Evolutionary conservation across 2,329 filamentous ascomycete genomes (phyloP).

Genomic region (Diplocarpon mali): DNA sequence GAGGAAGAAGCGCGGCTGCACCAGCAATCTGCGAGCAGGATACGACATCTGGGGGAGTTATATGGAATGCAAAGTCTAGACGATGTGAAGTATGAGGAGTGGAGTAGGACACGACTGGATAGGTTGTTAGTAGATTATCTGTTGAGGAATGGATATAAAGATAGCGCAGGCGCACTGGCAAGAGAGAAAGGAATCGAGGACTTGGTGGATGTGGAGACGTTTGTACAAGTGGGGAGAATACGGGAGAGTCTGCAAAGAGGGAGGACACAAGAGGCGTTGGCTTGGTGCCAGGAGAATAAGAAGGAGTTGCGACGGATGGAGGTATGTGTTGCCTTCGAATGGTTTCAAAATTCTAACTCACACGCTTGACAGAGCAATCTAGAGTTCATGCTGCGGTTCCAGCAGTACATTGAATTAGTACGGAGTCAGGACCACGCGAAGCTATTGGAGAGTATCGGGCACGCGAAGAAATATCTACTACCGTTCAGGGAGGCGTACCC

Average conservation of each 20-base stretch:
- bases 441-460: slow-evolving; percentile 63
- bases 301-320: slow-evolving; percentile 82
- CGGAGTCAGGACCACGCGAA: slow-evolving; percentile 53
- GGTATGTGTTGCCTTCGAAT: slow-evolving; percentile 34
- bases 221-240: slow-evolving; percentile 70
- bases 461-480: slow-evolving; percentile 73
- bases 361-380: slow-evolving; percentile 52
- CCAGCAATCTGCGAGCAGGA: slow-evolving; percentile 61
- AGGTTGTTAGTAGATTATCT: slow-evolving; percentile 88
- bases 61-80: slow-evolving; percentile 70
- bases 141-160: slow-evolving; percentile 68
- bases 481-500: slow-evolving; percentile 59
- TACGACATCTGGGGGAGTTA: slow-evolving; percentile 71
- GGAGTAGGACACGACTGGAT: slow-evolving; percentile 74
- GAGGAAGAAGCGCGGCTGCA: slow-evolving; percentile 73
- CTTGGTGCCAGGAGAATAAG: slow-evolving; percentile 91
- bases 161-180: slow-evolving; percentile 66
- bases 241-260: slow-evolving; percentile 59
- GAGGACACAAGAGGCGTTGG: slow-evolving; percentile 66
- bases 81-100: slow-evolving; percentile 88
- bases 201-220: slow-evolving; percentile 81
- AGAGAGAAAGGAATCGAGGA: slow-evolving; percentile 64
- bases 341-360: background rate
- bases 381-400: slow-evolving; percentile 85
- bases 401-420: slow-evolving; percentile 90